Conservation (phyloP, 176 grass and related monocot species). For the Zoysia japonica region DNA sequence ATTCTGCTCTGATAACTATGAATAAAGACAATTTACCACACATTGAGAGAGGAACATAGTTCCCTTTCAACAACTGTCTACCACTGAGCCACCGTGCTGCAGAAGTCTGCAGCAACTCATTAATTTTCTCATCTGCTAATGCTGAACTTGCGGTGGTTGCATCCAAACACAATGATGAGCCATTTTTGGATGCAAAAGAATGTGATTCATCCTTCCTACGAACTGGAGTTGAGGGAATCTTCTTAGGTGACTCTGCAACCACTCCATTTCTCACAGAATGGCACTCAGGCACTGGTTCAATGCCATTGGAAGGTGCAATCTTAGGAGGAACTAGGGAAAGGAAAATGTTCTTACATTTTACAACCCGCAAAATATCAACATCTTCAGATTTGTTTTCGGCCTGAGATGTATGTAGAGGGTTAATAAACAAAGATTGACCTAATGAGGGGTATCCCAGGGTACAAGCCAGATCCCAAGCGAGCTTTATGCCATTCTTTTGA, state of each 20-base stretch:
- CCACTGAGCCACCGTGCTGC: slow-evolving; percentile 68
- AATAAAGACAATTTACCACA: slow-evolving; percentile 69
- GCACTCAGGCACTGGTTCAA: slow-evolving; percentile 8
- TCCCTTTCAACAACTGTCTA: slow-evolving; percentile 74
- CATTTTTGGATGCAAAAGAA: slow-evolving; percentile 35
- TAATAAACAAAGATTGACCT: slow-evolving; percentile 60
- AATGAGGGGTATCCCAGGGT: slow-evolving; percentile 57
- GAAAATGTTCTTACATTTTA: slow-evolving; percentile 66
- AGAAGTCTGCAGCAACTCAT: slow-evolving; percentile 62
- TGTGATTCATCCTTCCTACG: slow-evolving; percentile 36
- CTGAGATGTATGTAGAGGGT: slow-evolving; percentile 48
- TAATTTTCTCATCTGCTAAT: slow-evolving; percentile 74
- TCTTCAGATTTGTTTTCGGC: slow-evolving; percentile 13
- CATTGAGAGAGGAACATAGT: slow-evolving; percentile 60
- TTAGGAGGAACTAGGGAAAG: slow-evolving; percentile 59
- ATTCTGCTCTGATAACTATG: slow-evolving; percentile 53
- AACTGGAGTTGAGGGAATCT: slow-evolving; percentile 33
- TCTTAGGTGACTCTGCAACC: slow-evolving; percentile 48
- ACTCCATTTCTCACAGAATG: slow-evolving; percentile 33
- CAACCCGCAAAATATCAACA: slow-evolving; percentile 37
- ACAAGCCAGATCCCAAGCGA: slow-evolving; percentile 89
- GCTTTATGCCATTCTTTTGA: slow-evolving; percentile 71
- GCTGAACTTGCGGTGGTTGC: slow-evolving; percentile 51
- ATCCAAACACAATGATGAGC: slow-evolving; percentile 51
- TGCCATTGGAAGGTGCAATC: slow-evolving; percentile 26